Conservation (phyloP, 2,329 filamentous ascomycete species). For the Stagonosporopsis tanaceti region DNA sequence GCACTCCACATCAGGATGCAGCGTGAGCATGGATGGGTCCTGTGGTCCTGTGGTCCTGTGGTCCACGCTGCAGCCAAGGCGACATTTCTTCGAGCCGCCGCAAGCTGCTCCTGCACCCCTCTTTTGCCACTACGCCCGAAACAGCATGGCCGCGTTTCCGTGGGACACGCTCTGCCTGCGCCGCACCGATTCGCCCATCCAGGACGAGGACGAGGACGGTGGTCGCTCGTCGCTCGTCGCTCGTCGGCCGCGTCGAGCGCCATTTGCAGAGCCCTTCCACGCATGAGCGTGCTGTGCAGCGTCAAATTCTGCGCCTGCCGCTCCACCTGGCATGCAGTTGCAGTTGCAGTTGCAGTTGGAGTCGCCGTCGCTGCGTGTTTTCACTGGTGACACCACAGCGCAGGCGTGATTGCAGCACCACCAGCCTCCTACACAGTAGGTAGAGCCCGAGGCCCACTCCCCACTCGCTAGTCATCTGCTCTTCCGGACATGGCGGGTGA, state of each 20-base stretch:
- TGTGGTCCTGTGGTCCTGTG: too few species aligned
- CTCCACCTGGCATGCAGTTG: constrained; percentile 1
- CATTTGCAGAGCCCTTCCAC: background rate
- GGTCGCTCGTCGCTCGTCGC: constrained; percentile 5
- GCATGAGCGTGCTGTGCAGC: too few species aligned
- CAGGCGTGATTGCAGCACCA: constrained; percentile 28
- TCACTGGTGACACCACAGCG: constrained; percentile 26
- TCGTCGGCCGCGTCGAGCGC: constrained; percentile 11
- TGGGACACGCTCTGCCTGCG: constrained; percentile 21
- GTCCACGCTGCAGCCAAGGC: constrained; percentile 28
- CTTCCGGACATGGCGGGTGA: constrained; percentile 42
- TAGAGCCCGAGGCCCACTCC: constrained; percentile 31
- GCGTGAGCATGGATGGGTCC: constrained; percentile 13
- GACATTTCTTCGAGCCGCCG: constrained; percentile 29
- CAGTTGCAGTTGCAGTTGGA: background rate
- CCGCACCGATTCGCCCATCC: constrained; percentile 26
- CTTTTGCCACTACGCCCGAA: constrained; percentile 14
- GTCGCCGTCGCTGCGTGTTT: background rate
- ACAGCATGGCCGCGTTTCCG: constrained; percentile 20
- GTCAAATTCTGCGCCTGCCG: background rate
- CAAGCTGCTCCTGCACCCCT: constrained; percentile 33
- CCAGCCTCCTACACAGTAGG: constrained; percentile 15
- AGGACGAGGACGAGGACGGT: background rate
- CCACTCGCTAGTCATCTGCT: constrained; percentile 43
- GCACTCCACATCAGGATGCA: constrained; percentile 12